phyloP scores from a whole-genome alignment of 2,329 filamentous ascomycete genomes.

The Rhinocladiella similis region DNA sequence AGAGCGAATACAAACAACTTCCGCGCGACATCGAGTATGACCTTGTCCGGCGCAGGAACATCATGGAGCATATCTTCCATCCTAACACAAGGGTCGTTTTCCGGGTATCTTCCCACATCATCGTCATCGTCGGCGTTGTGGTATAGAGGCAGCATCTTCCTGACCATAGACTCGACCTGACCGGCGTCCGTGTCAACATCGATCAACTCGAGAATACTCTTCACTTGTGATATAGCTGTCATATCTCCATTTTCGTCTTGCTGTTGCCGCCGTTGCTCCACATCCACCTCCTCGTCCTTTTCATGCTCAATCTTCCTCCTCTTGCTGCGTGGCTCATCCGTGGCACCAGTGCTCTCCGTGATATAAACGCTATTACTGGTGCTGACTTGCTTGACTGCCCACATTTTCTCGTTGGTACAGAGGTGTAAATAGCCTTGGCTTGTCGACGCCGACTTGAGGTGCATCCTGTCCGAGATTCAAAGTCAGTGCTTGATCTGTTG shows the following conservation, averaged over 20 bases:
- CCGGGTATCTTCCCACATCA: background rate
- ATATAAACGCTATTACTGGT: constrained; percentile 65
- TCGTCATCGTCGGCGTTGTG: constrained; percentile 1
- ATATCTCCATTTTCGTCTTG: constrained; percentile 23
- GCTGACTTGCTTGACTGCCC: constrained; percentile 63
- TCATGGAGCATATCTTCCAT: constrained; percentile 18
- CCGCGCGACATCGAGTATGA: constrained; percentile 6
- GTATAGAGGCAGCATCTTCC: constrained; percentile 3
- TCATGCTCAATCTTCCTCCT: background rate
- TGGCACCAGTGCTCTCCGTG: constrained; percentile 30
- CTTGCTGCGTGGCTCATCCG: constrained; percentile 32
- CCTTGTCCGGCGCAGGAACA: constrained; percentile 23
- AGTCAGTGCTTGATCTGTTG: background rate
- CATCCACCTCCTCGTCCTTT: background rate
- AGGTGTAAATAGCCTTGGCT: constrained; percentile 44
- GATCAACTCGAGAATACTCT: constrained; percentile 48
- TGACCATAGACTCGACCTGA: constrained; percentile 10
- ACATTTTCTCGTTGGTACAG: constrained; percentile 59
- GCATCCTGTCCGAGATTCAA: no score
- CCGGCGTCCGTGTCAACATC: constrained; percentile 13
- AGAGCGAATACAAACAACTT: constrained; percentile 16
- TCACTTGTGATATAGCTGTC: constrained; percentile 46
- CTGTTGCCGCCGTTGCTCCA: background rate
- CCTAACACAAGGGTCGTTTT: background rate
- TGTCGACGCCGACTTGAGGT: background rate